Evolutionary conservation across 768 basidiomycete genomes (phyloP).

Genomic region (Serendipita sp.): DNA sequence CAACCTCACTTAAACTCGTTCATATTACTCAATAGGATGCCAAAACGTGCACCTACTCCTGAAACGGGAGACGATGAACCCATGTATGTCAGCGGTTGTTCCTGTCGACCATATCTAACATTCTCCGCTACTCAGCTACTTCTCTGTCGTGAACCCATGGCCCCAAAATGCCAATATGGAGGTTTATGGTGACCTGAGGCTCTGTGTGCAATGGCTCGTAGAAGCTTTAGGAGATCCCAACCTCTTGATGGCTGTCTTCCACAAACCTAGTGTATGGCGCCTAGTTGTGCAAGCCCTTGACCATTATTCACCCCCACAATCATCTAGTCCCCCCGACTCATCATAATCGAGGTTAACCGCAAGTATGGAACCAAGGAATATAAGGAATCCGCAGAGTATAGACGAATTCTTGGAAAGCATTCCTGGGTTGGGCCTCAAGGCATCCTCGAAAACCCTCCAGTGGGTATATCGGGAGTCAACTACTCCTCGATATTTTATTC

Average conservation of each 20-base stretch:
- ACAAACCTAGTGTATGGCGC: not conserved
- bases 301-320: not conserved
- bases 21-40: not conserved
- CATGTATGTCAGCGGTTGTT: not conserved
- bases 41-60: not conserved
- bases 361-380: not conserved
- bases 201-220: not conserved
- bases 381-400: not conserved
- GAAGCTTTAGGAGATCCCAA: not conserved
- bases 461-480: not conserved
- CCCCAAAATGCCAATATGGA: slow-evolving; percentile 4
- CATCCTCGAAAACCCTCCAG: not conserved
- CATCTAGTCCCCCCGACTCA: not conserved
- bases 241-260: not conserved
- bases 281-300: not conserved
- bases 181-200: not conserved
- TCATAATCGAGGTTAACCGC: slow-evolving; percentile 2
- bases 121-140: not conserved
- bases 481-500: not conserved
- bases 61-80: not conserved
- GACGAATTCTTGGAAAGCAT: not conserved
- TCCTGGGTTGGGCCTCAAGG: not conserved
- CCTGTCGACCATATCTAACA: not conserved
- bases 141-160: not conserved
- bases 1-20: no score